Conservation (phyloP, 352 stramenopile species). For the Phytophthora capsici region DNA sequence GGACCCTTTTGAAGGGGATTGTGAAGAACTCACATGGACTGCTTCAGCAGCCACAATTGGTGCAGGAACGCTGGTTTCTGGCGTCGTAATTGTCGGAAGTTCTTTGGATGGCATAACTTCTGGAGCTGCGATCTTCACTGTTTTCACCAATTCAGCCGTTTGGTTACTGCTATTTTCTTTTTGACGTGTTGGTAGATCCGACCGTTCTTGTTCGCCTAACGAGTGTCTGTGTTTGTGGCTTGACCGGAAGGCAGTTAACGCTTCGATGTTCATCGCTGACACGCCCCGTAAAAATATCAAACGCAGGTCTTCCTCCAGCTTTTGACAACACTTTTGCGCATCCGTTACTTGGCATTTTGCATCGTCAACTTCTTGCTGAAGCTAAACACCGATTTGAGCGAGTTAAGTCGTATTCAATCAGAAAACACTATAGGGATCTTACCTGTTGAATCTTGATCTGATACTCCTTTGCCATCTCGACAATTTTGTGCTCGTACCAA, state of each 20-base stretch:
- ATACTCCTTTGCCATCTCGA: slow-evolving; percentile 43
- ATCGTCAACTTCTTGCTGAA: slow-evolving; percentile 52
- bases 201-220: slow-evolving; percentile 3
- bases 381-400: slow-evolving; percentile 17
- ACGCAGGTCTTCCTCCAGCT: slow-evolving; percentile 67
- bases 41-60: slow-evolving; percentile 1
- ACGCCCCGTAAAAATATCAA: slow-evolving; percentile 74
- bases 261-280: slow-evolving; percentile 84
- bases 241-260: slow-evolving; percentile 62
- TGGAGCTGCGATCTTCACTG: neutral
- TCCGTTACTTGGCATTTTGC: slow-evolving; percentile 38
- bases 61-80: neutral
- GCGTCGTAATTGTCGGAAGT: neutral
- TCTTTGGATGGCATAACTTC: slow-evolving; percentile 7
- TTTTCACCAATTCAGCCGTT: neutral
- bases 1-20: neutral
- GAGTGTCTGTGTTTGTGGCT: slow-evolving; percentile 44
- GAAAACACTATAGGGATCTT: neutral
- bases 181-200: slow-evolving; percentile 1
- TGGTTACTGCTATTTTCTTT: slow-evolving; percentile 3
- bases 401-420: slow-evolving; percentile 1
- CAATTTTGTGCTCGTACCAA: slow-evolving; percentile 37
- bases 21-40: neutral
- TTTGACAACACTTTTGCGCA: slow-evolving; percentile 49
- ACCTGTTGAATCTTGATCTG: slow-evolving; percentile 54